Percentiles rank a stretch among this genome's conserved stretches.
Evolutionary conservation across 192 early-diverging fungal genomes (phyloP).

Genomic region (Coemansia javaensis): DNA sequence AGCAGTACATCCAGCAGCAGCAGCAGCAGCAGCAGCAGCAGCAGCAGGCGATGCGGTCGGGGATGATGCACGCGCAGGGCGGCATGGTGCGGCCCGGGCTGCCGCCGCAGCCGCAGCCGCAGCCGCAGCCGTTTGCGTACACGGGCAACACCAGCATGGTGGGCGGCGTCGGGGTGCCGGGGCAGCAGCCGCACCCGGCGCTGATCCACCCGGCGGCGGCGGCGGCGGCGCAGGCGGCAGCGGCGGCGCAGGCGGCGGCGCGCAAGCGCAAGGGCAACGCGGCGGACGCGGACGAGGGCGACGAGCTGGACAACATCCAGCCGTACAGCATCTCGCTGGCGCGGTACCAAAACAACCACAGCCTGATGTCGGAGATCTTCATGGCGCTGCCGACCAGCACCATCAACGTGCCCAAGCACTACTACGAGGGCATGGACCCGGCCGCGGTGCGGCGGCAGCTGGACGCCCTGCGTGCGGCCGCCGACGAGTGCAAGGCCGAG

Average conservation of each 20-base stretch:
- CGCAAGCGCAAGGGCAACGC: slow-evolving; percentile 15
- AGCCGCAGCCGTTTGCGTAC: slow-evolving; percentile 27
- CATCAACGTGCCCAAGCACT: slow-evolving; percentile 27
- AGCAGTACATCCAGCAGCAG: slow-evolving; percentile 17
- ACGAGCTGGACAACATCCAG: slow-evolving; percentile 34
- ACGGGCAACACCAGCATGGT: slow-evolving; percentile 21
- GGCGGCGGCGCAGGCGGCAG: neutral
- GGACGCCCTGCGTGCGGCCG: neutral
- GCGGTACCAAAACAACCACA: slow-evolving; percentile 48
- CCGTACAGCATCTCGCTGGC: slow-evolving; percentile 29
- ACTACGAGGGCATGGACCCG: slow-evolving; percentile 19
- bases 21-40: slow-evolving; percentile 14
- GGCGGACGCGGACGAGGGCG: slow-evolving; percentile 12
- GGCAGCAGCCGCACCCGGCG: slow-evolving; percentile 31
- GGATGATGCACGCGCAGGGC: slow-evolving; percentile 7
- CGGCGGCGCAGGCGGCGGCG: slow-evolving; percentile 23
- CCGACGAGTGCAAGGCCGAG: slow-evolving; percentile 18
- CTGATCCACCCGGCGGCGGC: slow-evolving; percentile 20
- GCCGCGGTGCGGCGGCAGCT: slow-evolving; percentile 1
- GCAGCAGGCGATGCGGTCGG: slow-evolving; percentile 23
- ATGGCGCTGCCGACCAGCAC: slow-evolving; percentile 43
- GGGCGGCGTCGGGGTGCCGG: slow-evolving; percentile 18
- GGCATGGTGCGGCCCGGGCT: slow-evolving; percentile 9
- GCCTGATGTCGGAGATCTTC: slow-evolving; percentile 43
- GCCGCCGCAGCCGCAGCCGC: slow-evolving; percentile 12